Base-by-base conservation (phyloP, 2,329 filamentous ascomycete species). In the Hymenoscyphus repandus region DNA sequence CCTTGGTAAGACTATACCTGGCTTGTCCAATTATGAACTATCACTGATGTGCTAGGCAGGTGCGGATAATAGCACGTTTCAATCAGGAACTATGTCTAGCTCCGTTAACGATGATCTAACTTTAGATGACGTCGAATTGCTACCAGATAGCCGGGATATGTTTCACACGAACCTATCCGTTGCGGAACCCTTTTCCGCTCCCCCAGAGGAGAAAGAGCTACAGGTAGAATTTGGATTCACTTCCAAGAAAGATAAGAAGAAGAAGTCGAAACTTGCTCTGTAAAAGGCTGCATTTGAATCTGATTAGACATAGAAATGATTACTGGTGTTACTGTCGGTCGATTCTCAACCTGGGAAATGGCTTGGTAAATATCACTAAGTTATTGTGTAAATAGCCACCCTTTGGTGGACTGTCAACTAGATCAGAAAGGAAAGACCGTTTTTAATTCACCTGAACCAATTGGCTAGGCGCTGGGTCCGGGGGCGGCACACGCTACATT, bases 51-150 rank as follows among this genome's bases (percentile, higher is more conserved):
- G 30, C 9, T 49, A 6, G 32, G 27, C 42, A 55, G 53, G 44
- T 50, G 53, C 22, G 45, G 47, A 51, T 45, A 45, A 49, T 47
- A 40, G 53, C 50, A 55, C 50, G 38, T 41, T 48, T 50, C 53
- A 55, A 45, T 10, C 2, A 50, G 42, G 55, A 67, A 72, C 1
- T 22, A 10, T 1, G 47, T 44, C 38, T 41, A 51, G 49, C 33
- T 49, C 47, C 34, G 1, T 22, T 18, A 17, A 36, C 43, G 10
- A 34, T 22, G 9, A 12, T 36, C 30, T 5, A 11, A 45, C 42
- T 30, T 5, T 15, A 45, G 42, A 33, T 6, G 18, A 2, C 17
- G 17, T 43, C 4, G 42, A 45, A n/a, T n/a, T n/a, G 42, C 3
- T 32, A 33, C 2, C 13, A 13, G 42, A 45, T 9, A 6, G 6